Evolutionary conservation across 805 yeast species (phyloP), one percentile per base, ranked within the genome.

Genomic region (Wickerhamomyces bisporus): DNA sequence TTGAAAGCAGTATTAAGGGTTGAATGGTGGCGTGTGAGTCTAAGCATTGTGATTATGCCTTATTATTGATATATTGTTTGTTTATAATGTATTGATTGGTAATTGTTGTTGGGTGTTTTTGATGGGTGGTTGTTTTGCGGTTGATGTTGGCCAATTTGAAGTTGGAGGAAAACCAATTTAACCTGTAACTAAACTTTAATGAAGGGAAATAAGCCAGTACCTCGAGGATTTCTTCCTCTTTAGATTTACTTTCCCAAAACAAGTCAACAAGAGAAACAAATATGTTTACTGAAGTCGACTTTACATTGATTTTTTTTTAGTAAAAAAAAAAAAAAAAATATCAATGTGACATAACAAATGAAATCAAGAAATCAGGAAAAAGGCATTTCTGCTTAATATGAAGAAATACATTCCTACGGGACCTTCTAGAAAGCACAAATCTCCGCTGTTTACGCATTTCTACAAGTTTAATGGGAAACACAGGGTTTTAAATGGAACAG

Each of bases 1-100:
- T 59, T 52, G 48, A 60, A 65, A 20, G 39, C 45, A 11, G 44
- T 30, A 6, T 32, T 38, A 6, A 40, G 39, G 38, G 45, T 33
- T 21, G 19, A 35, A 29, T 16, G 48, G 47, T 9, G 46, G 43
- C 19, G 44, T 39, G 35, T 26, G 44, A 45, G 30, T 29, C 32
- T 29, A 35, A 39, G 31, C 25, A 31, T 21, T 7, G 18, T 29
- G 7, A 14, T 29, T 29, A 11, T 29, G 19, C 31, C 19, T 15
- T n/a, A 14, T 10, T 24, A n/a, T 25, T 24, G 24, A 12, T 18
- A 24, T 26, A 14, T 14, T 21, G 6, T 15, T 29, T 9, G 16
- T 17, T 16, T 26, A 23, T 20, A 21, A 24, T 31, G 11, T 8
- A 4, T 20, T 8, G 14, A 26, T 20, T 36, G n/a, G n/a, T n/a